Percentiles rank a stretch among this genome's conserved stretches.
These are phyloP conservation scores for Iberis amara DNA, from an alignment of 441 rosid genomes.

Conservation along the genomic window DNA sequence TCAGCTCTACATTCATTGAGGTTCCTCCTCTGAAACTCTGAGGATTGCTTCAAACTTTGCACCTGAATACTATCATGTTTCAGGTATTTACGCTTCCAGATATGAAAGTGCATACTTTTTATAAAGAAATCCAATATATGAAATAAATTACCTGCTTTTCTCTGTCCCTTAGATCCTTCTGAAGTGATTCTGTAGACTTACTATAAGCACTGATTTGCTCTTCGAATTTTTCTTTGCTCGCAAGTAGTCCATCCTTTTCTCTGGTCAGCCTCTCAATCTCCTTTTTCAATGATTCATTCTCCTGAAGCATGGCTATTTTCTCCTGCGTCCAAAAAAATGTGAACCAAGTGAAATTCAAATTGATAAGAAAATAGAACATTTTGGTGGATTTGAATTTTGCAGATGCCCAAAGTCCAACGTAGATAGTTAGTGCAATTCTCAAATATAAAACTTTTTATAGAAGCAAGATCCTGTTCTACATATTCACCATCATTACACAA, in stretches of 20 bases:
- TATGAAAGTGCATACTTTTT: constrained; percentile 10
- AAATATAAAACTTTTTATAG: not conserved
- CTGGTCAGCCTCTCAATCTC: constrained; percentile 46
- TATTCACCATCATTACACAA: not conserved
- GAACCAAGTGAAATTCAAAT: constrained; percentile 23
- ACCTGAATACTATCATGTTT: constrained; percentile 43
- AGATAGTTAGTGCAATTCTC: not conserved
- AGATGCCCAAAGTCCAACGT: constrained; percentile 11
- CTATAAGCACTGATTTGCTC: constrained; percentile 52
- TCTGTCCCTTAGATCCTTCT: constrained; percentile 65
- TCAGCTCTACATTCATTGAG: constrained; percentile 89
- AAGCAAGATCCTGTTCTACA: constrained; percentile 1
- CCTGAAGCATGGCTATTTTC: constrained; percentile 78
- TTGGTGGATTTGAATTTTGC: not conserved
- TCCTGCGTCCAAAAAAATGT: constrained; percentile 51
- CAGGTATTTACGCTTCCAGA: constrained; percentile 22
- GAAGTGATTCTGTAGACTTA: constrained; percentile 58
- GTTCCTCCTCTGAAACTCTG: constrained; percentile 68
- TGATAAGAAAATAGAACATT: constrained; percentile 1
- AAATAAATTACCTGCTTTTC: constrained; percentile 57
- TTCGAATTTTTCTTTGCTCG: constrained; percentile 48
- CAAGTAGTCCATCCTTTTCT: constrained; percentile 49
- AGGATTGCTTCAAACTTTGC: constrained; percentile 63
- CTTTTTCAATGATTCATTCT: constrained; percentile 53
- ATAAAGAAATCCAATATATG: constrained; percentile 19